phyloP scores from a whole-genome alignment of 352 stramenopile species.

The Phytophthora pluvialis region DNA sequence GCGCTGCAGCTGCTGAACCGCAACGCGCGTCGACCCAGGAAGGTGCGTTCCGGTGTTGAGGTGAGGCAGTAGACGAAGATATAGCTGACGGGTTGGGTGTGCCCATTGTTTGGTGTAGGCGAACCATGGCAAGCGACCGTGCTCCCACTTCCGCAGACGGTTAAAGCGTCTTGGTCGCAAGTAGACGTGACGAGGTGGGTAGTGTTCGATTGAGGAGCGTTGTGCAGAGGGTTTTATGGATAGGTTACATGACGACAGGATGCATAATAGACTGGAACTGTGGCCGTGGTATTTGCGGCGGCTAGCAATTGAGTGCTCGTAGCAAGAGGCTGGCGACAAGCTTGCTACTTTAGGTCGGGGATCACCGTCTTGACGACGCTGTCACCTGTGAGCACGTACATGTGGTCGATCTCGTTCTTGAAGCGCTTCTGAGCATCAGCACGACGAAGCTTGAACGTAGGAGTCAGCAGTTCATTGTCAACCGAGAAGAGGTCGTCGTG shows the following conservation, averaged over 20 bases:
- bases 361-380: constrained; percentile 46
- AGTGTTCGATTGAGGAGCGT: background rate
- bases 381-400: constrained; percentile 73
- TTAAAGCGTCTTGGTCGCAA: constrained; percentile 53
- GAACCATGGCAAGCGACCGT: constrained; percentile 61
- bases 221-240: constrained; percentile 3
- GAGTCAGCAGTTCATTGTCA: constrained; percentile 96
- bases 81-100: background rate
- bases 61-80: background rate
- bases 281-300: background rate
- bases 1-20: constrained; percentile 55
- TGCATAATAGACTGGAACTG: constrained; percentile 30
- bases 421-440: constrained; percentile 64
- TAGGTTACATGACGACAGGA: constrained; percentile 23
- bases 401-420: constrained; percentile 70
- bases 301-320: constrained; percentile 1
- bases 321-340: background rate
- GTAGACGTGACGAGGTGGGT: background rate
- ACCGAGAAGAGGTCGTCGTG: constrained; percentile 91
- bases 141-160: constrained; percentile 54
- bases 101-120: constrained; percentile 24
- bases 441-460: constrained; percentile 97
- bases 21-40: constrained; percentile 50
- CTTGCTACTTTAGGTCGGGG: constrained; percentile 21
- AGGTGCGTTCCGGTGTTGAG: constrained; percentile 38